phyloP scores from a whole-genome alignment of 139 green algal genomes.

The Chlamydomonas incerta region DNA sequence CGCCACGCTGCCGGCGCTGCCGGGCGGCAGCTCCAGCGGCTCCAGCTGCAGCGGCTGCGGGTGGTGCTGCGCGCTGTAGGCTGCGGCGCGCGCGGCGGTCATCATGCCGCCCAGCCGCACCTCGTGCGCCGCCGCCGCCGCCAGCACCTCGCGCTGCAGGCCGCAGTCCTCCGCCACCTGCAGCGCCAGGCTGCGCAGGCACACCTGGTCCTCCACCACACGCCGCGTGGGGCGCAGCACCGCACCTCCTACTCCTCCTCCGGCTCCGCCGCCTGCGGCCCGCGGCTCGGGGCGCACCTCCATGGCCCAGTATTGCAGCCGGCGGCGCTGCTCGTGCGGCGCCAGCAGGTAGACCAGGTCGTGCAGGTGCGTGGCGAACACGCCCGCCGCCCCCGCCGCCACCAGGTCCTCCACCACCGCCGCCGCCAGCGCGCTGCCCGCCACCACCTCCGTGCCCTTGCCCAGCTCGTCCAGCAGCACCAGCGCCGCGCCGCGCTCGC shows the following conservation, averaged over 20 bases:
- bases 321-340: neutral
- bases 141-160: neutral
- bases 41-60: no score
- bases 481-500: slow-evolving; percentile 57
- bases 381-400: slow-evolving; percentile 48
- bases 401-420: slow-evolving; percentile 79
- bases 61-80: neutral
- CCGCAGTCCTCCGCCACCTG: slow-evolving; percentile 21
- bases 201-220: slow-evolving; percentile 2
- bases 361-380: slow-evolving; percentile 95
- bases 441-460: slow-evolving; percentile 90
- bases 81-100: neutral
- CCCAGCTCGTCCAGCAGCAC: slow-evolving; percentile 94
- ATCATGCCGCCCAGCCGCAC: slow-evolving; percentile 6
- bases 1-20: no score
- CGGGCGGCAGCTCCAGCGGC: neutral
- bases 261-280: neutral
- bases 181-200: slow-evolving; percentile 33
- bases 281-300: slow-evolving; percentile 19
- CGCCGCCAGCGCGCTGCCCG: slow-evolving; percentile 73
- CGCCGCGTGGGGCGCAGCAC: slow-evolving; percentile 15
- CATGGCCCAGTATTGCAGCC: slow-evolving; percentile 38
- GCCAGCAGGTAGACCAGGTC: slow-evolving; percentile 72
- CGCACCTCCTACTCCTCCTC: neutral
- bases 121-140: slow-evolving; percentile 3